These are phyloP conservation scores for Fonsecaea nubica DNA, from an alignment of 2,329 filamentous ascomycete genomes.

Conservation along the genomic window DNA sequence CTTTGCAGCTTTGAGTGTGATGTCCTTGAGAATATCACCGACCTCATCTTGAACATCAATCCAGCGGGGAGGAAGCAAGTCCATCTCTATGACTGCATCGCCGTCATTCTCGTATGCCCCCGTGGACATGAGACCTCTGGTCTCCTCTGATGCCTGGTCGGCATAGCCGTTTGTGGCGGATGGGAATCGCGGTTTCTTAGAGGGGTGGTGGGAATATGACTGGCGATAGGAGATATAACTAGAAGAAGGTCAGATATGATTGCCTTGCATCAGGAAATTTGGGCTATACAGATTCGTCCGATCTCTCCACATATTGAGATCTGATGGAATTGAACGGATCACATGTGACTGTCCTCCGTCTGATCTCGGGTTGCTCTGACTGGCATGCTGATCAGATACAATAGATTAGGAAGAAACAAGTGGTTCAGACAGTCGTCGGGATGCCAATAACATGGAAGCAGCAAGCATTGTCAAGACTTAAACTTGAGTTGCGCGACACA, in stretches of 20 bases:
- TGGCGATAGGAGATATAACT: slow-evolving; percentile 99
- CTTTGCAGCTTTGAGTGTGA: slow-evolving; percentile 80
- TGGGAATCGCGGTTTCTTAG: slow-evolving; percentile 77
- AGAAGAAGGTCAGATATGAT: slow-evolving; percentile 44
- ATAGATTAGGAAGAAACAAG: not conserved
- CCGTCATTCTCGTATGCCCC: slow-evolving; percentile 82
- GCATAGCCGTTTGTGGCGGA: slow-evolving; percentile 65
- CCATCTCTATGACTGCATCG: slow-evolving; percentile 98
- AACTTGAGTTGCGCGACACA: not conserved
- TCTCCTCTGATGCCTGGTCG: slow-evolving; percentile 69
- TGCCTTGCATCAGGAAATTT: slow-evolving; percentile 20
- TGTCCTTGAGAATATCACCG: slow-evolving; percentile 77
- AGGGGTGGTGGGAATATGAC: slow-evolving; percentile 93
- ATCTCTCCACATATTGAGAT: slow-evolving; percentile 94
- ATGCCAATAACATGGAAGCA: not conserved
- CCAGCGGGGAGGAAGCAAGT: slow-evolving; percentile 92
- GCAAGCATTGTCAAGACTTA: slow-evolving; percentile 3
- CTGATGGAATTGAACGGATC: slow-evolving; percentile 32
- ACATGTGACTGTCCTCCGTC: slow-evolving; percentile 21
- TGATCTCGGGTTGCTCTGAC: slow-evolving; percentile 5
- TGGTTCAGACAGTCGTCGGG: not conserved
- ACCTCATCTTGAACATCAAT: slow-evolving; percentile 95
- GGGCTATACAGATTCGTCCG: slow-evolving; percentile 88
- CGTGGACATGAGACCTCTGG: slow-evolving; percentile 82
- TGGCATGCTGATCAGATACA: slow-evolving; percentile 27